Percentiles rank a stretch among this genome's conserved stretches.
These are phyloP conservation scores for Staphylotrichum longicolle DNA, from an alignment of 495 filamentous ascomycete genomes.

Conservation along the genomic window DNA sequence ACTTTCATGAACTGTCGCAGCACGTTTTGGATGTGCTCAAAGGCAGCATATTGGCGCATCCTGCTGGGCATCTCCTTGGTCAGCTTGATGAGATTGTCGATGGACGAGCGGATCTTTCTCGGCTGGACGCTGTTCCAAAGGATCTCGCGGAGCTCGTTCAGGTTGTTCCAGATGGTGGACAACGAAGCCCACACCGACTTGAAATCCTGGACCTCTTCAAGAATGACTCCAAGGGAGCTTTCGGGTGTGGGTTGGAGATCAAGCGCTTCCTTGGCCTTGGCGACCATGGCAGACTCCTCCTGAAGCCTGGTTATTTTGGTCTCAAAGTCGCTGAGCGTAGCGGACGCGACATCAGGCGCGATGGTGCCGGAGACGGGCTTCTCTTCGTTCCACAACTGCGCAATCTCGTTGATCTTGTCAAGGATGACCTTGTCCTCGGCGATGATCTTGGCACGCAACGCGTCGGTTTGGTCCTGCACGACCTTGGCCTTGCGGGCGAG, in stretches of 20 bases:
- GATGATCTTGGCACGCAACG: conserved; percentile 88
- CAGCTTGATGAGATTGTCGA: conserved; percentile 93
- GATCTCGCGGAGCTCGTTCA: conserved; percentile 88
- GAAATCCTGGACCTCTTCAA: conserved; percentile 98
- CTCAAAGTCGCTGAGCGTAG: conserved; percentile 77
- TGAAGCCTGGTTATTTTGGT: conserved; percentile 74
- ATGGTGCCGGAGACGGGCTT: conserved; percentile 95
- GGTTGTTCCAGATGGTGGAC: conserved; percentile 92
- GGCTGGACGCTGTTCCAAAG: conserved; percentile 93
- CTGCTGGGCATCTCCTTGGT: conserved; percentile 99
- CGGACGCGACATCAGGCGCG: conserved; percentile 79
- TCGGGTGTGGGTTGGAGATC: conserved; percentile 79
- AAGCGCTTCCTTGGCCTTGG: conserved; percentile 92
- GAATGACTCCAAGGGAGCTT: conserved; percentile 69
- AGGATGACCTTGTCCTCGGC: conserved; percentile 90
- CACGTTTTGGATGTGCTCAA: conserved; percentile 92
- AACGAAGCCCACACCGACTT: conserved; percentile 95
- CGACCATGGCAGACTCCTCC: conserved; percentile 87
- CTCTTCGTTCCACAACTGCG: conserved; percentile 84
- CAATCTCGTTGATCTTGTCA: conserved; percentile 81
- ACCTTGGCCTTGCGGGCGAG: conserved; percentile 87
- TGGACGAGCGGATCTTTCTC: conserved; percentile 79
- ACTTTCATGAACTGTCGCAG: conserved; percentile 86
- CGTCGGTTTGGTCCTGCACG: conserved; percentile 93
- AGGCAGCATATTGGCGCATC: conserved; percentile 98